Conservation (phyloP, 805 yeast species). For the Tetrapisispora phaffii region DNA sequence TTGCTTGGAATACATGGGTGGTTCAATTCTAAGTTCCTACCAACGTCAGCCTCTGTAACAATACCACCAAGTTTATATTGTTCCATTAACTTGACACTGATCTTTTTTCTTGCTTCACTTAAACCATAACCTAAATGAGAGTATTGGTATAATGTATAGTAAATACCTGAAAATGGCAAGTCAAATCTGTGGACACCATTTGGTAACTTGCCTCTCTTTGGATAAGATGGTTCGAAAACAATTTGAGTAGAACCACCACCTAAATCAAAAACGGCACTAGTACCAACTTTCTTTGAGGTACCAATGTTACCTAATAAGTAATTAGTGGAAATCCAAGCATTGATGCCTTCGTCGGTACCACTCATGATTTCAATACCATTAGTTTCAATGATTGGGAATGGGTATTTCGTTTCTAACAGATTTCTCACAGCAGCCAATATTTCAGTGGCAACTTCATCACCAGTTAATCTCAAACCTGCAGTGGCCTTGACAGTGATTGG, state of each 20-base stretch:
- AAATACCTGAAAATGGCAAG: conserved; percentile 69
- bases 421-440: conserved; percentile 68
- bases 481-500: conserved; percentile 97
- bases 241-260: conserved; percentile 99
- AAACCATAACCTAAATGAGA: conserved; percentile 94
- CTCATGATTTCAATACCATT: conserved; percentile 91
- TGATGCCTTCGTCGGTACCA: conserved; percentile 95
- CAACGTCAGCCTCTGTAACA: conserved; percentile 31
- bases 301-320: conserved; percentile 92
- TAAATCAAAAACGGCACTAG: conserved; percentile 94
- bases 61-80: conserved; percentile 36
- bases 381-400: conserved; percentile 82
- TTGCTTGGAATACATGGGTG: conserved; percentile 91
- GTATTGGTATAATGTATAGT: conserved; percentile 78
- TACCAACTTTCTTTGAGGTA: conserved; percentile 54
- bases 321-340: conserved; percentile 97
- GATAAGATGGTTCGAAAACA: conserved; percentile 88
- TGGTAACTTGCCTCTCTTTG: conserved; percentile 50
- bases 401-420: conserved; percentile 71
- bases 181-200: conserved; percentile 85
- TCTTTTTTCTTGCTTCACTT: conserved; percentile 83
- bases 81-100: conserved; percentile 57
- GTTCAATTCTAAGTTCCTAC: conserved; percentile 38
- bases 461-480: conserved; percentile 86
- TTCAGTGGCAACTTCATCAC: conserved; percentile 58